These are phyloP conservation scores for Podospora didyma DNA, from an alignment of 495 filamentous ascomycete genomes.

Conservation along the genomic window DNA sequence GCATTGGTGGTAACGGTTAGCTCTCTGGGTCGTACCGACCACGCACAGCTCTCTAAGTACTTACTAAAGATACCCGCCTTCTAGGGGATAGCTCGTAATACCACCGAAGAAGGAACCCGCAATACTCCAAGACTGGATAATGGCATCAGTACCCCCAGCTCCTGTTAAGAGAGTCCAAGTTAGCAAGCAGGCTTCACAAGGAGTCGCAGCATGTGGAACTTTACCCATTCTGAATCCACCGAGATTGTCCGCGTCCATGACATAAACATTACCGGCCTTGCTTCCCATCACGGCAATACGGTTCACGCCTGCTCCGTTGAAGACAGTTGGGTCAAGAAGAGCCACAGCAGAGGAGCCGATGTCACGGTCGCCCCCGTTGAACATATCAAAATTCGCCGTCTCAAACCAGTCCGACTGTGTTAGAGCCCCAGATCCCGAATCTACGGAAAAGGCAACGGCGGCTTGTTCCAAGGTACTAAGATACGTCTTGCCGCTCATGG, in stretches of 20 bases:
- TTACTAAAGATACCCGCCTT: conserved; percentile 39
- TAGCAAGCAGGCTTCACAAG: too few species aligned
- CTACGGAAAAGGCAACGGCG: conserved; percentile 37
- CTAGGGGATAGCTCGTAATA: conserved; percentile 37
- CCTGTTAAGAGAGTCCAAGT: too few species aligned
- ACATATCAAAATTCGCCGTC: conserved; percentile 35
- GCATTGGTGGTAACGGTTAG: neutral
- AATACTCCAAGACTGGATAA: conserved; percentile 30
- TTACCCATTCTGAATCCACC: conserved; percentile 38
- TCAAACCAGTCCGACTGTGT: conserved; percentile 39
- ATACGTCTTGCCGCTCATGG: conserved; percentile 29
- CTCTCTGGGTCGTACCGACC: neutral
- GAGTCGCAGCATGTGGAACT: too few species aligned
- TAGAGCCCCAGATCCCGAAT: conserved; percentile 31
- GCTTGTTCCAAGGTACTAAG: conserved; percentile 42
- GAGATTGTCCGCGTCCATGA: conserved; percentile 34
- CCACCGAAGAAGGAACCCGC: conserved; percentile 34
- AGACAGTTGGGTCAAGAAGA: conserved; percentile 32
- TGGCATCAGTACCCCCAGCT: conserved; percentile 7
- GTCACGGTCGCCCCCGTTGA: conserved; percentile 45
- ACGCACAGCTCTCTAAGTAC: neutral
- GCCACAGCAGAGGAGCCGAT: conserved; percentile 39
- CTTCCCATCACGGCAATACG: conserved; percentile 33
- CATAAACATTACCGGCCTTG: conserved; percentile 35
- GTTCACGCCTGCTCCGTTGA: conserved; percentile 31